Base-by-base conservation (phyloP, 352 stramenopile species). In the Phytophthora tubulina region DNA sequence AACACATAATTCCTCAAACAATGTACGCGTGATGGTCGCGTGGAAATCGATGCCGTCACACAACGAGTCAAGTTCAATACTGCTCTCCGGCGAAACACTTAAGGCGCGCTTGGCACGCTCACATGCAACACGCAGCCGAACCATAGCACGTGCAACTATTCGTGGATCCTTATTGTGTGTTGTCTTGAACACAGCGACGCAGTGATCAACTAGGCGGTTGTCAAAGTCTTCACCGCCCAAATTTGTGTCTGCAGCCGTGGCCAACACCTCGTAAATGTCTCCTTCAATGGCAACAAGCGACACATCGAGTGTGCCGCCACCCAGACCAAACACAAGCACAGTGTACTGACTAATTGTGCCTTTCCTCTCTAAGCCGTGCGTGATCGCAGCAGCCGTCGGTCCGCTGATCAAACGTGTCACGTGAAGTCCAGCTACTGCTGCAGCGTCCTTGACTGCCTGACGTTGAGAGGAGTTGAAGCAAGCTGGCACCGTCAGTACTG, bases 221-320 rank as follows among this genome's bases (percentile, higher is more conserved):
- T 27, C 21, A 27, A 27, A 27, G 21, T 27, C 21, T 21, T 58
- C 35, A 5, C 58, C 58, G 30, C 46, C 58, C 35, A 49, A 50
- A 32, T 48, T 17, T 13, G 17, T 3, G 13, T 67, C 30, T 15
- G 13, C 33, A 17, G 21, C 46, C 36, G 48, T 44, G 27, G 48
- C 48, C 38, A 52, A 31, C 36, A 67, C 59, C 41, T 67, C 48
- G 27, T 52, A 60, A 30, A 52, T 67, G 10, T 33, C 59, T n/a
- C 31, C 14, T 13, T 59, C 48, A 30, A 67, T 67, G 48, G 9
- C 17, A 35, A 67, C 35, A 4, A 67, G 27, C 6, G 46, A 66
- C 9, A 66, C 58, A 36, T 66, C 46, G 11, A 59, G 1, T 27
- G 21, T 27, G 21, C 21, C 21, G 21, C 21, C 21, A 27, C 21